phyloP scores from a whole-genome alignment of 805 yeast species.

The Saturnispora silvae region DNA sequence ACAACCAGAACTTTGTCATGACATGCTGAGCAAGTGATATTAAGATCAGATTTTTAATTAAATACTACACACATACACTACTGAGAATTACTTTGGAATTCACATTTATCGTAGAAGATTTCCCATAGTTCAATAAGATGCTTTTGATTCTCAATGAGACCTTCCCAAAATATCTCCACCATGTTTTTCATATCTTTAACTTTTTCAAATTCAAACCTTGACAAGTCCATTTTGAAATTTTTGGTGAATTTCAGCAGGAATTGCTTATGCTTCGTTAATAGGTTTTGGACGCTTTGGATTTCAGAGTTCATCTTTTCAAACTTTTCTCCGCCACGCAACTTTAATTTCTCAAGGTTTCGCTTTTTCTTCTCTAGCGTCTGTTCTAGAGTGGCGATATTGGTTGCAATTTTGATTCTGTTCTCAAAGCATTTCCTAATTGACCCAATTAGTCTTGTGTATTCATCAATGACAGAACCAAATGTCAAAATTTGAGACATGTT shows the following conservation, averaged over 20 bases:
- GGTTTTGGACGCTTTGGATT: slow-evolving; percentile 41
- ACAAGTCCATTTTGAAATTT: slow-evolving; percentile 58
- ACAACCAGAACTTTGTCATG: too few relatives aligned
- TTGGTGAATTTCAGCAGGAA: slow-evolving; percentile 56
- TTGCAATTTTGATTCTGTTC: slow-evolving; percentile 53
- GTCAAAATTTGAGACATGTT: slow-evolving; percentile 80
- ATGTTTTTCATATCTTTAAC: slow-evolving; percentile 78
- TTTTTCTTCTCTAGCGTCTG: slow-evolving; percentile 35
- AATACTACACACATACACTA: too few relatives aligned
- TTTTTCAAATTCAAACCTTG: slow-evolving; percentile 61
- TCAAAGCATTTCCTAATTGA: slow-evolving; percentile 66
- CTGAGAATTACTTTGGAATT: slow-evolving; percentile 15
- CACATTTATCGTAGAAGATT: slow-evolving; percentile 58
- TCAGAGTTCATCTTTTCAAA: slow-evolving; percentile 48
- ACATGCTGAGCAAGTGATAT: too few relatives aligned
- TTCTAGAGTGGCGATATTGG: slow-evolving; percentile 35
- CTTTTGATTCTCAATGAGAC: slow-evolving; percentile 86
- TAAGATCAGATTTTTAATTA: too few relatives aligned
- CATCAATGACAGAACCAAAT: slow-evolving; percentile 78
- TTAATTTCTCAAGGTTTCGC: slow-evolving; percentile 33
- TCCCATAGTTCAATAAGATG: slow-evolving; percentile 86
- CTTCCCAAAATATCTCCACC: slow-evolving; percentile 83
- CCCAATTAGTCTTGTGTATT: slow-evolving; percentile 66
- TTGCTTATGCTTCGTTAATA: slow-evolving; percentile 41
- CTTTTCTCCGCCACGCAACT: slow-evolving; percentile 45